These are phyloP conservation scores for Lactarius pseudohatsudake DNA, from an alignment of 768 basidiomycete genomes.

Conservation along the genomic window DNA sequence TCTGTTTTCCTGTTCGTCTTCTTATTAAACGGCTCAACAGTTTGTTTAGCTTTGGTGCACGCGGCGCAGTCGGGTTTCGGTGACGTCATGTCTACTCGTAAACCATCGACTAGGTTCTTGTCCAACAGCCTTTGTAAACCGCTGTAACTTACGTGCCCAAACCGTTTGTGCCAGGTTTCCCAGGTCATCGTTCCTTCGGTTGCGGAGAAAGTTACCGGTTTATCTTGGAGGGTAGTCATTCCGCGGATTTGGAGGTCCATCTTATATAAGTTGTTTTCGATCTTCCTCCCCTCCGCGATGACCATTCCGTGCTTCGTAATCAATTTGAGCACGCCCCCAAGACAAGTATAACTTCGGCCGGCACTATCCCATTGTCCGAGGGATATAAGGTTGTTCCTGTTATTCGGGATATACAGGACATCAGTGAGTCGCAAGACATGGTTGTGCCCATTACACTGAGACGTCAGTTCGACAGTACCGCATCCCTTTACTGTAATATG, in stretches of 20 bases:
- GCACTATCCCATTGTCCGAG: no score
- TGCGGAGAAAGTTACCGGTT: no score
- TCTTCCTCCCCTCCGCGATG: background rate
- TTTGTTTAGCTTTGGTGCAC: background rate
- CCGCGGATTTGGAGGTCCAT: background rate
- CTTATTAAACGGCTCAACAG: background rate
- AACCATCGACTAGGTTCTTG: background rate
- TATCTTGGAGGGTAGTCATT: no score
- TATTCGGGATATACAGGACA: no score
- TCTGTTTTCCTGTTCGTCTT: fast-evolving
- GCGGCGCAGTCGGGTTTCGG: background rate
- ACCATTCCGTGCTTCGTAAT: no score
- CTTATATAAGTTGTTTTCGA: background rate
- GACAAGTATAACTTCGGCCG: no score
- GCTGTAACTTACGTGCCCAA: background rate
- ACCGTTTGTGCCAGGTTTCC: background rate
- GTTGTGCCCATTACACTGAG: no score
- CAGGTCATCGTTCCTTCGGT: background rate
- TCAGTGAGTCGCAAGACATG: no score
- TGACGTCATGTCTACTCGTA: background rate
- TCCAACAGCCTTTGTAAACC: background rate
- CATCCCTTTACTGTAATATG: no score
- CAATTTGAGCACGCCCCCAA: no score
- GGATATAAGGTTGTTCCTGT: no score
- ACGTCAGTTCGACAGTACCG: no score